A percentile compares a stretch with the other conserved stretches of the same genome.
Conservation (phyloP, 78 protist species). For the Cyanophora paradoxa region DNA sequence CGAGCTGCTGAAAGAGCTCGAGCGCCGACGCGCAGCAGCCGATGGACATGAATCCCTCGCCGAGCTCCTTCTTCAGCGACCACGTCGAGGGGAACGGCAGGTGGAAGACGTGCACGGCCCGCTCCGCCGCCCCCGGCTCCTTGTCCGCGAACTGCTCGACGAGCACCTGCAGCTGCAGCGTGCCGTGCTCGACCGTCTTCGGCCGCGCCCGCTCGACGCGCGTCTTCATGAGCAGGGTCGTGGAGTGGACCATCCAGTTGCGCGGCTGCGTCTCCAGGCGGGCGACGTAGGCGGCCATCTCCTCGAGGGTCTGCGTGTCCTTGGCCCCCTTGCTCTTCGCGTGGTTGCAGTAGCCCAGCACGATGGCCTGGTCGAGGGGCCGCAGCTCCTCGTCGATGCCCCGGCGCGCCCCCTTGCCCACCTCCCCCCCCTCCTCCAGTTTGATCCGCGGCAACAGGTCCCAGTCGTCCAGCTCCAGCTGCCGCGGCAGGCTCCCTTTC, state of each 20-base stretch:
- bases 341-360: constrained; percentile 26
- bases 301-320: constrained; percentile 55
- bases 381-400: background rate
- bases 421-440: too few species aligned
- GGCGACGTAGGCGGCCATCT: constrained; percentile 53
- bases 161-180: constrained; percentile 46
- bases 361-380: constrained; percentile 41
- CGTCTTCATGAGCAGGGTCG: constrained; percentile 52
- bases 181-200: constrained; percentile 13
- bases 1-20: constrained; percentile 40
- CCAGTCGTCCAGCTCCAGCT: constrained; percentile 15
- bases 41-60: constrained; percentile 32
- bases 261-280: constrained; percentile 14
- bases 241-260: constrained; percentile 69
- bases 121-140: constrained; percentile 4
- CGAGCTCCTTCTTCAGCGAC: constrained; percentile 46
- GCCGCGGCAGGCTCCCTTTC: too few species aligned
- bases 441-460: constrained; percentile 31
- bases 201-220: constrained; percentile 44
- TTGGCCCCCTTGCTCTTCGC: constrained; percentile 32
- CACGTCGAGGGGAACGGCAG: background rate
- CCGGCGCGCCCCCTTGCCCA: too few species aligned
- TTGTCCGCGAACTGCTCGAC: constrained; percentile 61
- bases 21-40: constrained; percentile 60
- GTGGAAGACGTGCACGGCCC: background rate